Conservation (phyloP, 1,139 yeast genomes). For the Entelexis paramagnoliae region DNA sequence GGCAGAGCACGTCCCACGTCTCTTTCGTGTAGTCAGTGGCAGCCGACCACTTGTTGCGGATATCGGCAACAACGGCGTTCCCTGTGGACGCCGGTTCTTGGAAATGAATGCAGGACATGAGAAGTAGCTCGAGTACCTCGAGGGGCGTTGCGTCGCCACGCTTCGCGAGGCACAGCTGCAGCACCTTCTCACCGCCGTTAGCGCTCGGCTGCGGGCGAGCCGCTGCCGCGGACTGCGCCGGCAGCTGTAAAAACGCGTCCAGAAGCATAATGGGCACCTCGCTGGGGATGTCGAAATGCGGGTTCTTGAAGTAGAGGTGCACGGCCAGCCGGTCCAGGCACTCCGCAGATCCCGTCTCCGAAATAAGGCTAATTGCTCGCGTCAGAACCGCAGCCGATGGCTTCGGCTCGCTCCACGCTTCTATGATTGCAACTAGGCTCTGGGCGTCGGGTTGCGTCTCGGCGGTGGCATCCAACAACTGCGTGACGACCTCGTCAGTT, state of each 20-base stretch:
- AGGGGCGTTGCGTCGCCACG: constrained; percentile 5
- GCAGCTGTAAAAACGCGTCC: constrained; percentile 15
- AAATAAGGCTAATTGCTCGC: background rate
- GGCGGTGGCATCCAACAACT: background rate
- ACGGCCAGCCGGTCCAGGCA: constrained; percentile 12
- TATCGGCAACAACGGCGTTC: constrained; percentile 17
- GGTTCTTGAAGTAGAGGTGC: constrained; percentile 11
- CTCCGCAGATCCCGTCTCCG: background rate
- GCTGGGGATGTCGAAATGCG: constrained; percentile 12
- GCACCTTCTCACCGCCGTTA: constrained; percentile 15
- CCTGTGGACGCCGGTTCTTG: constrained; percentile 24
- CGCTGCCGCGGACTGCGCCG: too few relatives aligned
- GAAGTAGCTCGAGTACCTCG: constrained; percentile 26
- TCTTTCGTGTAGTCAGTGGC: constrained; percentile 26
- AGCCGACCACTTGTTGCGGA: constrained; percentile 13
- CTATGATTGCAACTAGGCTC: background rate
- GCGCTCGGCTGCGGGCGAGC: too few relatives aligned
- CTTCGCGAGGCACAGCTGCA: constrained; percentile 8
- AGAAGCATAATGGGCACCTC: constrained; percentile 11
- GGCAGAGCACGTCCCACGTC: constrained; percentile 32
- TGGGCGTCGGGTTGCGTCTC: background rate
- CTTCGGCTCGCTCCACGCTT: background rate
- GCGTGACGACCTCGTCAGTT: background rate
- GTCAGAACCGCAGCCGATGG: background rate
- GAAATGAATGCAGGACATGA: constrained; percentile 26